Evolutionary conservation across 2,329 filamentous ascomycete species (phyloP).

Genomic region (Colletotrichum sp.): DNA sequence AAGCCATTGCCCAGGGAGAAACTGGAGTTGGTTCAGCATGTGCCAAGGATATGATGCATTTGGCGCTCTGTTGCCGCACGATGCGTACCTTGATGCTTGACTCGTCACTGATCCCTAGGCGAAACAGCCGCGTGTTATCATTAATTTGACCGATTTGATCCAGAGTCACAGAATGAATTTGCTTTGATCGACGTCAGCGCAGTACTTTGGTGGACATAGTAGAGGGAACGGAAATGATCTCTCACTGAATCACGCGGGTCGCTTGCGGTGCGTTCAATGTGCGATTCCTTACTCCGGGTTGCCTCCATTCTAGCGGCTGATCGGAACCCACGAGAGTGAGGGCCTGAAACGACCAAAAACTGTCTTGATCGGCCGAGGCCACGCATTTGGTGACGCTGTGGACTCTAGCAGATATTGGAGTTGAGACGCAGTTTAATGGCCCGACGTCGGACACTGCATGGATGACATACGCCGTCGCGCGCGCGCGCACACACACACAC

Average conservation of each 20-base stretch:
- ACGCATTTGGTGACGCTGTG: not conserved
- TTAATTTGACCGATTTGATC: conserved; percentile 69
- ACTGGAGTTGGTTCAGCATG: conserved; percentile 52
- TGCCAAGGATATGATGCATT: not conserved
- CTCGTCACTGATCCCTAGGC: conserved; percentile 59
- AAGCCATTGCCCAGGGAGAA: conserved; percentile 86
- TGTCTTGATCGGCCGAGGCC: not conserved
- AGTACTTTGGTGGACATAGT: not conserved
- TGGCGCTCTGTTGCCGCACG: not conserved
- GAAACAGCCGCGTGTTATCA: conserved; percentile 70
- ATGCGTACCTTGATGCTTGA: conserved; percentile 51
- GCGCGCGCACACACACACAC: too few relatives aligned
- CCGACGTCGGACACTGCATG: not conserved
- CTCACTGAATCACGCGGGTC: conserved; percentile 71
- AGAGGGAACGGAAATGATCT: not conserved
- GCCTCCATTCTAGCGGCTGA: not conserved
- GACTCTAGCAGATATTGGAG: not conserved
- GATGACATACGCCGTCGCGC: not conserved
- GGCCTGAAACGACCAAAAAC: not conserved
- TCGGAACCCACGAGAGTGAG: not conserved
- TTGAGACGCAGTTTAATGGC: not conserved
- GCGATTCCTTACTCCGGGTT: conserved; percentile 36
- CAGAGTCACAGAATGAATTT: conserved; percentile 67
- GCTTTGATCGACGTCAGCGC: conserved; percentile 31
- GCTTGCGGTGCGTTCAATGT: conserved; percentile 75